A percentile compares a stretch with the other conserved stretches of the same genome.
phyloP scores from a whole-genome alignment of 345 rosid genomes.

The Eutrema yunnanense region DNA sequence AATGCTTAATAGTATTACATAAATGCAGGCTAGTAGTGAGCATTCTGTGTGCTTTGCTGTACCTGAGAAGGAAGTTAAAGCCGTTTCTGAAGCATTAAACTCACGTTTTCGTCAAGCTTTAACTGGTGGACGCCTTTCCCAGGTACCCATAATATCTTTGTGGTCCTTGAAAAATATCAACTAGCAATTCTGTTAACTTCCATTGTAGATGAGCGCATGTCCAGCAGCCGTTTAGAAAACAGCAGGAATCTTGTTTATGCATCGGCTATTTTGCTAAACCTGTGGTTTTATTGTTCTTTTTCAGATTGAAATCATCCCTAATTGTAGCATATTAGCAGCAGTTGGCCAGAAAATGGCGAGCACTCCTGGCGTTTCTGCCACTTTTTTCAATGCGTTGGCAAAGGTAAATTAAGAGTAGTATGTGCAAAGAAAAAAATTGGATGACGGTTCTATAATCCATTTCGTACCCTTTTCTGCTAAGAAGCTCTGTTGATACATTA shows the following conservation, averaged over 20 bases:
- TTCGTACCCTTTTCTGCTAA: neutral
- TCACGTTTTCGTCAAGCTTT: slow-evolving; percentile 83
- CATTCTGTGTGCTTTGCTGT: slow-evolving; percentile 98
- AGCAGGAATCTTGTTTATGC: neutral
- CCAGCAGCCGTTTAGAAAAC: neutral
- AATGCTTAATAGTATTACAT: slow-evolving; percentile 21
- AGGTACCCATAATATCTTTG: slow-evolving; percentile 38
- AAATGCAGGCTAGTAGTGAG: slow-evolving; percentile 89
- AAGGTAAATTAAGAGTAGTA: slow-evolving; percentile 48
- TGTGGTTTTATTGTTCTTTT: slow-evolving; percentile 5
- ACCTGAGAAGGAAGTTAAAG: slow-evolving; percentile 92
- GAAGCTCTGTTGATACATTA: slow-evolving; percentile 5
- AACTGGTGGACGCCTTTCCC: slow-evolving; percentile 92
- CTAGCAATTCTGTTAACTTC: neutral
- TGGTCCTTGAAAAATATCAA: neutral
- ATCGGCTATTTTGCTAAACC: slow-evolving; percentile 17
- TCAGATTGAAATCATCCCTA: slow-evolving; percentile 76
- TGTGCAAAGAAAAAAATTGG: neutral
- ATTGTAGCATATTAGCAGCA: slow-evolving; percentile 91
- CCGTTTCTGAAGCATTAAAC: slow-evolving; percentile 79
- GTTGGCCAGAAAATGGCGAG: slow-evolving; percentile 99
- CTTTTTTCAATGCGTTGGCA: slow-evolving; percentile 81
- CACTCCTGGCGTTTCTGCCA: slow-evolving; percentile 94
- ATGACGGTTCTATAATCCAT: neutral
- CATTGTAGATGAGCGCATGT: neutral